Percentiles rank a stretch among this genome's conserved stretches.
Evolutionary conservation across 805 yeast genomes (phyloP).

Genomic region (Isabelozyma pseudorhagii): DNA sequence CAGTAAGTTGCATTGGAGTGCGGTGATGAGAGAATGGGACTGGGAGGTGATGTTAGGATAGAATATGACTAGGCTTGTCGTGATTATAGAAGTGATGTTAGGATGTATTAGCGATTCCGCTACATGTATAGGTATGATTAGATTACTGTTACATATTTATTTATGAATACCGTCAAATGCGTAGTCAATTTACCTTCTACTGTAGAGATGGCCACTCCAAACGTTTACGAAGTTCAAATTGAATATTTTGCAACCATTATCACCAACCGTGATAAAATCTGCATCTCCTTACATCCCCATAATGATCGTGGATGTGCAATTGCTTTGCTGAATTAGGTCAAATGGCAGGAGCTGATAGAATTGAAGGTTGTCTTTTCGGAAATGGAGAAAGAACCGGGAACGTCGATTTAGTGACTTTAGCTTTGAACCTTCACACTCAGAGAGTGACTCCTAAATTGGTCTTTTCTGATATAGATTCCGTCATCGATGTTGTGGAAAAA

Average conservation of each 20-base stretch:
- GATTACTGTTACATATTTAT: too few relatives aligned
- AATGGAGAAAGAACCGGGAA: slow-evolving; percentile 89
- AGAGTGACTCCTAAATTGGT: slow-evolving; percentile 71
- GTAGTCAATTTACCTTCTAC: slow-evolving; percentile 71
- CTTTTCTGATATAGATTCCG: slow-evolving; percentile 61
- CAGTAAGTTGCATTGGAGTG: slow-evolving; percentile 62
- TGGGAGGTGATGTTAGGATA: slow-evolving; percentile 67
- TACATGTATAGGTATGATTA: too few relatives aligned
- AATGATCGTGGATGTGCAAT: slow-evolving; percentile 86
- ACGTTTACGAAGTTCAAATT: slow-evolving; percentile 80
- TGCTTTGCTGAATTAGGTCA: slow-evolving; percentile 81
- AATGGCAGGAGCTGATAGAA: slow-evolving; percentile 84
- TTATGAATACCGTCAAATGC: too few relatives aligned
- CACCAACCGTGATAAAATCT: slow-evolving; percentile 63
- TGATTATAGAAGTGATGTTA: background rate
- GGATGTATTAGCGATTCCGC: background rate
- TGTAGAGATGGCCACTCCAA: slow-evolving; percentile 78
- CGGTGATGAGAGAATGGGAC: slow-evolving; percentile 72
- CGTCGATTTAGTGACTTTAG: slow-evolving; percentile 77
- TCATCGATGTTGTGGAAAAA: slow-evolving; percentile 71
- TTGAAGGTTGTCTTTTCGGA: slow-evolving; percentile 82
- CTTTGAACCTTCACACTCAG: slow-evolving; percentile 74
- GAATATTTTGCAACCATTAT: slow-evolving; percentile 66
- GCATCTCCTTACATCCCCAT: slow-evolving; percentile 78
- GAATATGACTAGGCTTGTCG: background rate